Conservation (phyloP, 1,284 basidiomycete genomes). For the Bjerkandera adusta region DNA sequence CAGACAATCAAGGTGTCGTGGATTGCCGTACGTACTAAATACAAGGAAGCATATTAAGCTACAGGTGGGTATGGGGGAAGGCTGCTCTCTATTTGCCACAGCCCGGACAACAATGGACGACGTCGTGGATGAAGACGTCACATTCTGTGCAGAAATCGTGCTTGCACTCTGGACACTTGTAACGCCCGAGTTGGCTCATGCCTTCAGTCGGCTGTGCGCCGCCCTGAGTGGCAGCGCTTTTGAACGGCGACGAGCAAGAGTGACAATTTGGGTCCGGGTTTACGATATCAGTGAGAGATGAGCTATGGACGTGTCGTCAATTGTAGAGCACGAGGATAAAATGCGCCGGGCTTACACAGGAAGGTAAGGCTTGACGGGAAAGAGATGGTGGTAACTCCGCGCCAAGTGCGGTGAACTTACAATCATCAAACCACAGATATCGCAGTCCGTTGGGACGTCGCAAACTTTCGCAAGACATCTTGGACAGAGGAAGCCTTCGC, state of each 20-base stretch:
- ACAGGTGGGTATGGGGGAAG: too few relatives aligned
- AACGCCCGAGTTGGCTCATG: conserved; percentile 76
- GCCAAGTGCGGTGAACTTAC: conserved; percentile 97
- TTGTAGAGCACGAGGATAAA: conserved; percentile 1
- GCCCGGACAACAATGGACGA: conserved; percentile 57
- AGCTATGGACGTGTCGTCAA: conserved; percentile 28
- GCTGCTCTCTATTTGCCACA: conserved; percentile 40
- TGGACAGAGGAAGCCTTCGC: conserved; percentile 93
- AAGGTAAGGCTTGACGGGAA: conserved; percentile 82
- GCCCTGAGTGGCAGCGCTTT: conserved; percentile 24
- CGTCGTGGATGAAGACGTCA: conserved; percentile 63
- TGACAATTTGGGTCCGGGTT: conserved; percentile 50
- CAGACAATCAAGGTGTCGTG: too few relatives aligned
- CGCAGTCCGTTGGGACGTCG: conserved; percentile 98
- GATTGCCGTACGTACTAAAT: too few relatives aligned
- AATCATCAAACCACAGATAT: conserved; percentile 96
- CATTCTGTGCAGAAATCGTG: conserved; percentile 62
- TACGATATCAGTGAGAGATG: conserved; percentile 35
- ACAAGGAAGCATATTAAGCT: too few relatives aligned
- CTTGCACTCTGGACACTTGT: conserved; percentile 61
- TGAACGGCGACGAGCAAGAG: conserved; percentile 71
- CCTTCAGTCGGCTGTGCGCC: conserved; percentile 48
- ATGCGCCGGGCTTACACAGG: conserved; percentile 61
- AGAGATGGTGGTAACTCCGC: conserved; percentile 91
- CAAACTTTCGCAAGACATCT: conserved; percentile 92